These are phyloP conservation scores for Taxillus chinensis DNA, from an alignment of 164 flowering plant genomes.

Conservation along the genomic window DNA sequence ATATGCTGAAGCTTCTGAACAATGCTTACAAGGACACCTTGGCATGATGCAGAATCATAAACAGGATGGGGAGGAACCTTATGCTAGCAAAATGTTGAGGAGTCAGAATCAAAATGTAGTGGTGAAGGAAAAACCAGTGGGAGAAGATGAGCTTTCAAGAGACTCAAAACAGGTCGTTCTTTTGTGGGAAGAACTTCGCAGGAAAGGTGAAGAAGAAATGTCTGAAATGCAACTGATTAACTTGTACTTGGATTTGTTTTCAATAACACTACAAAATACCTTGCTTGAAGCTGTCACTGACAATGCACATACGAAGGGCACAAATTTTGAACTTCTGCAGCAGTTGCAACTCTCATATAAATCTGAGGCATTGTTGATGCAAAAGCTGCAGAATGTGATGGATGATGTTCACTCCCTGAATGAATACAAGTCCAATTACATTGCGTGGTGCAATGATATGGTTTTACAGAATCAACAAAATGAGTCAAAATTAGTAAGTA, in stretches of 20 bases:
- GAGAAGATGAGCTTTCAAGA: conserved; percentile 35
- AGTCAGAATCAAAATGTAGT: conserved; percentile 22
- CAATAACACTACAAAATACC: conserved; percentile 43
- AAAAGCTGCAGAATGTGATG: conserved; percentile 47
- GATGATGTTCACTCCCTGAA: conserved; percentile 41
- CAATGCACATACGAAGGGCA: conserved; percentile 29
- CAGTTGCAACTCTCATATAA: conserved; percentile 42
- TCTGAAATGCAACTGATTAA: conserved; percentile 43
- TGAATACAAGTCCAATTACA: conserved; percentile 33
- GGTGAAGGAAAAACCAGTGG: conserved; percentile 24
- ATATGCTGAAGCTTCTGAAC: conserved; percentile 41
- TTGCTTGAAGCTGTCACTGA: conserved; percentile 42
- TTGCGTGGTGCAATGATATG: conserved; percentile 40
- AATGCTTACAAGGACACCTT: conserved; percentile 16
- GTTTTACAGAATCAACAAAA: conserved; percentile 34
- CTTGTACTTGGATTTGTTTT: conserved; percentile 51
- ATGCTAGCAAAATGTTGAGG: conserved; percentile 13
- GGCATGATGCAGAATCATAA: conserved; percentile 13
- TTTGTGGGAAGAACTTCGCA: conserved; percentile 54
- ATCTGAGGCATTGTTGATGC: conserved; percentile 40
- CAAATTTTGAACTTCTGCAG: conserved; percentile 25
- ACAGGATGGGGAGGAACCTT: conserved; percentile 16
- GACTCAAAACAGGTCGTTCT: conserved; percentile 42
- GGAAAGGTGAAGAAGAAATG: conserved; percentile 59
- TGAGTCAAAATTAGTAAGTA: conserved; percentile 36